These are phyloP conservation scores for Hypoxylon trugodes DNA, from an alignment of 495 filamentous ascomycete genomes.

Conservation along the genomic window DNA sequence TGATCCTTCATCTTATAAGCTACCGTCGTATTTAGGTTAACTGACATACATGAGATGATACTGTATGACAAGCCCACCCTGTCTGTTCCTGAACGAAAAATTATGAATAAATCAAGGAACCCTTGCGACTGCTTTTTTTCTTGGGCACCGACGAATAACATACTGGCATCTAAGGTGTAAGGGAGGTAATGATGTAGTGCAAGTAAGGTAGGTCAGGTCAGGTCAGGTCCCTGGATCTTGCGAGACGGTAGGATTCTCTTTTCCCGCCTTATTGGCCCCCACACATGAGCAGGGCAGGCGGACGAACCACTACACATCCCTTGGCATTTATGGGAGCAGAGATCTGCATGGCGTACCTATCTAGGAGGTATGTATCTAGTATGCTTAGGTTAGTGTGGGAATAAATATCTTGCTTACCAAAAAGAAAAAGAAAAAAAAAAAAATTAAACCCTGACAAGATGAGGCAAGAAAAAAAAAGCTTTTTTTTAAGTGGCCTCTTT, in stretches of 20 bases:
- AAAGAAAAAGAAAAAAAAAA: background rate
- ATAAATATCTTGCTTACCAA: background rate
- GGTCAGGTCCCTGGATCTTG: constrained; percentile 6
- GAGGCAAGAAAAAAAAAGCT: background rate
- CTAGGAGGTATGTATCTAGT: too few relatives aligned
- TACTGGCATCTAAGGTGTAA: background rate
- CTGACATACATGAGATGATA: too few relatives aligned
- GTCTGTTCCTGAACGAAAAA: background rate
- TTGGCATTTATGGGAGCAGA: too few relatives aligned
- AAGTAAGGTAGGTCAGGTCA: too few relatives aligned
- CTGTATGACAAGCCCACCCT: too few relatives aligned
- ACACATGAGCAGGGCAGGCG: too few relatives aligned
- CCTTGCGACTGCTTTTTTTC: background rate
- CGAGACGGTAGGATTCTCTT: constrained; percentile 21
- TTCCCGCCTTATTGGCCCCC: constrained; percentile 31
- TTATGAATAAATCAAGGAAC: background rate
- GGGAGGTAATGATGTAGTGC: background rate
- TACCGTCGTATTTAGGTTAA: too few relatives aligned
- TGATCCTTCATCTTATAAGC: too few relatives aligned
- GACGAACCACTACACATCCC: too few relatives aligned
- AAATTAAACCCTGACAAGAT: background rate
- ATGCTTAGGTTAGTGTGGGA: background rate
- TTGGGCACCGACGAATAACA: constrained; percentile 7
- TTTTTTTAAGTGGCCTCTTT: background rate
- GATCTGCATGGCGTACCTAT: background rate